These are phyloP conservation scores for Purpureocillium lavendulum DNA, from an alignment of 2,329 filamentous ascomycete species.

Conservation along the genomic window DNA sequence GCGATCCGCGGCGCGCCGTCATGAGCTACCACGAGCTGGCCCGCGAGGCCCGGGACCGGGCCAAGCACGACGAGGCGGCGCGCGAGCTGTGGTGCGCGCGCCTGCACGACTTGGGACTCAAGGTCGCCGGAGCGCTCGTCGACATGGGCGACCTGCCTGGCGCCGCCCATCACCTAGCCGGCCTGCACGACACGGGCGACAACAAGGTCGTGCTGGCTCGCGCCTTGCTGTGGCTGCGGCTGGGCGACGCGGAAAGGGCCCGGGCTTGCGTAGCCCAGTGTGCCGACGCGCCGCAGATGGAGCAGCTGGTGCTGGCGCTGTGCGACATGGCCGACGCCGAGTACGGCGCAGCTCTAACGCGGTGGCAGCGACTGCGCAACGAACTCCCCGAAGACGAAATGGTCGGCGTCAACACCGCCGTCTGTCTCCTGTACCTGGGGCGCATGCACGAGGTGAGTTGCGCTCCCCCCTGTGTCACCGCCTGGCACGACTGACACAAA, in stretches of 20 bases:
- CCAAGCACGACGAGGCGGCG: slow-evolving; percentile 44
- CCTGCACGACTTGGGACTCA: slow-evolving; percentile 65
- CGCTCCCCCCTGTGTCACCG: too few species aligned
- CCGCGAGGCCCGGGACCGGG: slow-evolving; percentile 61
- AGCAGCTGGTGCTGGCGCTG: slow-evolving; percentile 55
- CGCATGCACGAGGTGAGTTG: slow-evolving; percentile 60
- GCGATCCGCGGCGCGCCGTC: slow-evolving; percentile 74
- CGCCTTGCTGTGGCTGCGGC: slow-evolving; percentile 65
- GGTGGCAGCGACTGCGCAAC: slow-evolving; percentile 47
- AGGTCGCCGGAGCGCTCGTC: slow-evolving; percentile 58
- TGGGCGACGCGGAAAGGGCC: slow-evolving; percentile 69
- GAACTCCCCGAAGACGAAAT: slow-evolving; percentile 50
- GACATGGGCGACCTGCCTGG: slow-evolving; percentile 85
- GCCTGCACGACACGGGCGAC: slow-evolving; percentile 35
- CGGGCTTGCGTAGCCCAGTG: slow-evolving; percentile 37
- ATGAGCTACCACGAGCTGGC: slow-evolving; percentile 88
- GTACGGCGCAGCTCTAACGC: slow-evolving; percentile 53
- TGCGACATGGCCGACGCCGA: slow-evolving; percentile 71
- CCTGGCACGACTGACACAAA: too few species aligned
- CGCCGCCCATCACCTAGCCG: slow-evolving; percentile 64
- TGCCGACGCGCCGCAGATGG: slow-evolving; percentile 22
- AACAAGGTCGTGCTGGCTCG: slow-evolving; percentile 37
- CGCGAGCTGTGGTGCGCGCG: slow-evolving; percentile 61
- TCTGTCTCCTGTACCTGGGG: slow-evolving; percentile 77
- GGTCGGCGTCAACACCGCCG: slow-evolving; percentile 72